phyloP scores from a whole-genome alignment of 805 yeast genomes.

The Candida boleticola region DNA sequence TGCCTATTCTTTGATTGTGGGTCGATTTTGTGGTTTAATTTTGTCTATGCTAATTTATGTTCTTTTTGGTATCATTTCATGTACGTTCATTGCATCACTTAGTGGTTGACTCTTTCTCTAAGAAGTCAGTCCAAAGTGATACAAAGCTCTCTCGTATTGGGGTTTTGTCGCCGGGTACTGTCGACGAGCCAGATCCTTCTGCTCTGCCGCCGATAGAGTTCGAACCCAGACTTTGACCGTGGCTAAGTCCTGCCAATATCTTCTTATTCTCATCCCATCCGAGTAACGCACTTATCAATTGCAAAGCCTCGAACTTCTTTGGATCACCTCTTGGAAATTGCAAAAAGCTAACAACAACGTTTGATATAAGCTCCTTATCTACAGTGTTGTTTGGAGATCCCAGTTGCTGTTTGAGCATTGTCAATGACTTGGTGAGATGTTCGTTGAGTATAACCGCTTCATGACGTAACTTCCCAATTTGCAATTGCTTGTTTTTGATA shows the following conservation, averaged over 20 bases:
- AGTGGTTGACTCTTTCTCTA: constrained; percentile 61
- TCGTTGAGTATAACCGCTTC: constrained; percentile 93
- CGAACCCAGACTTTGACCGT: constrained; percentile 14
- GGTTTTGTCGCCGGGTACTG: constrained; percentile 17
- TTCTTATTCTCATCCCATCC: constrained; percentile 86
- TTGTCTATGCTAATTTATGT: constrained; percentile 5
- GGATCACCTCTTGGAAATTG: constrained; percentile 90
- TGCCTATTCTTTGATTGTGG: too few relatives aligned
- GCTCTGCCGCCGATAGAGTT: constrained; percentile 24
- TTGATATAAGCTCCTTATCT: constrained; percentile 86
- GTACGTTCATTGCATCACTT: too few relatives aligned
- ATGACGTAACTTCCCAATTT: constrained; percentile 88
- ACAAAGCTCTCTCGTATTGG: constrained; percentile 56
- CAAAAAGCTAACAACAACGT: constrained; percentile 79
- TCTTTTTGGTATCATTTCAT: too few relatives aligned
- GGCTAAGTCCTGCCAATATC: constrained; percentile 69
- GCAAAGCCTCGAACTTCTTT: constrained; percentile 89
- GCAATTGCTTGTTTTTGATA: constrained; percentile 58
- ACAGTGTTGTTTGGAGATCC: constrained; percentile 62
- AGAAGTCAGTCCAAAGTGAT: constrained; percentile 74
- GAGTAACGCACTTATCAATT: constrained; percentile 74
- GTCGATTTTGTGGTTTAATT: too few relatives aligned
- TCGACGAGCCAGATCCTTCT: constrained; percentile 5
- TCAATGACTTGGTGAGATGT: constrained; percentile 89
- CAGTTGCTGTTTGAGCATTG: constrained; percentile 75